These are phyloP conservation scores for Inga oerstediana DNA, from an alignment of 306 rosid genomes.

Conservation along the genomic window DNA sequence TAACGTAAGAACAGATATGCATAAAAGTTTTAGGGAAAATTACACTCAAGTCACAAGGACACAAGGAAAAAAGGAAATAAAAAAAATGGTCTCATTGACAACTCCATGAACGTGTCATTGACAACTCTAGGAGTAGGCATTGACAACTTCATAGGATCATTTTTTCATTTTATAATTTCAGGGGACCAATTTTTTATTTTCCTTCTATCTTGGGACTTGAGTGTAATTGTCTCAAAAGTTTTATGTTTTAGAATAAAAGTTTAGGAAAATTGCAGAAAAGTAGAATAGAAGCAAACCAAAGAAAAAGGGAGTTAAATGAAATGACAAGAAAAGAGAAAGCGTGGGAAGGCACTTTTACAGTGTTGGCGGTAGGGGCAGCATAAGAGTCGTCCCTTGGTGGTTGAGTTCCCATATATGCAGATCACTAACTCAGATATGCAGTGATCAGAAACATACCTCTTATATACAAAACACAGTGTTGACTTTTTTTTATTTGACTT, in stretches of 20 bases:
- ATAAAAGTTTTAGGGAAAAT: no score
- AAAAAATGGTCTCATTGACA: no score
- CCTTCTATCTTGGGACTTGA: no score
- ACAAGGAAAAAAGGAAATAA: no score
- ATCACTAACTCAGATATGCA: neutral
- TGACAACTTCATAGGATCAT: no score
- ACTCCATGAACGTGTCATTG: no score
- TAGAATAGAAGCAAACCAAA: neutral
- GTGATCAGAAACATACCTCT: neutral
- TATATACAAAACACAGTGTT: neutral
- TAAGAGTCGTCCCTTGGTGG: neutral
- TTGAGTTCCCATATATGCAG: neutral
- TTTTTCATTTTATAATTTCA: no score
- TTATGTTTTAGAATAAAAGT: neutral
- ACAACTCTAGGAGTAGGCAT: no score
- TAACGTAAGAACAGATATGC: neutral
- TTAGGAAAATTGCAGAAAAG: neutral
- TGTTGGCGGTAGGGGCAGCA: neutral
- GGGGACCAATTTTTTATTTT: no score
- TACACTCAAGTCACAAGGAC: no score
- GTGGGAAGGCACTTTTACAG: neutral
- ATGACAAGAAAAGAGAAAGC: neutral
- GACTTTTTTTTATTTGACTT: neutral
- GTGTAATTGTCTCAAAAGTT: no score
- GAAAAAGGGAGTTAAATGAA: neutral